Evolutionary conservation across 225 moss, liverwort and hornwort species (phyloP).

Genomic region (Antitrichia curtipendula): DNA sequence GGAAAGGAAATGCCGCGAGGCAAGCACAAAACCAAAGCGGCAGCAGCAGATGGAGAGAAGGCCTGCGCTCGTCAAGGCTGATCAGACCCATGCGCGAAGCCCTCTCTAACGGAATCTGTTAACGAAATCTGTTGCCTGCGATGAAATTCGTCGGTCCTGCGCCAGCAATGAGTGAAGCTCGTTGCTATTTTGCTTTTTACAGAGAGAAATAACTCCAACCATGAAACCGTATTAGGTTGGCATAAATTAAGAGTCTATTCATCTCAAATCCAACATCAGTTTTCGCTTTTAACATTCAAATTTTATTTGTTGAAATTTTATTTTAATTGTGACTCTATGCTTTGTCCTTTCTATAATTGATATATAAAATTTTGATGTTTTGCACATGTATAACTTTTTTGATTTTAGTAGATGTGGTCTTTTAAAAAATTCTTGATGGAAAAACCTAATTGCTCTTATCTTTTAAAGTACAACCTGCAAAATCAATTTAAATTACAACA

Average conservation of each 20-base stretch:
- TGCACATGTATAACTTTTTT: neutral
- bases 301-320: no score
- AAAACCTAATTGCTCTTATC: neutral
- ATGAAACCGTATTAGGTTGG: no score
- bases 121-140: neutral
- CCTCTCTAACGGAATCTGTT: neutral
- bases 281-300: neutral
- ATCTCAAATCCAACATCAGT: neutral
- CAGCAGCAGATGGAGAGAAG: no score
- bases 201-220: neutral
- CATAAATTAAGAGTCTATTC: neutral
- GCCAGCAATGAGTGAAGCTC: neutral
- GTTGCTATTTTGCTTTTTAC: neutral
- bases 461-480: no score
- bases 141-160: neutral
- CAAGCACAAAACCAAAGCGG: no score
- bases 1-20: neutral
- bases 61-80: no score
- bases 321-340: no score
- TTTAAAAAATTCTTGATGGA: neutral
- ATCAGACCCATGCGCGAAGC: neutral
- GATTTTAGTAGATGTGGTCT: rapidly evolving
- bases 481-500: neutral
- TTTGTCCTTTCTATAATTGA: neutral
- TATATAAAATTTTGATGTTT: neutral